phyloP scores from a whole-genome alignment of 2,329 filamentous ascomycete species.

The Zymoseptoria crescenta region DNA sequence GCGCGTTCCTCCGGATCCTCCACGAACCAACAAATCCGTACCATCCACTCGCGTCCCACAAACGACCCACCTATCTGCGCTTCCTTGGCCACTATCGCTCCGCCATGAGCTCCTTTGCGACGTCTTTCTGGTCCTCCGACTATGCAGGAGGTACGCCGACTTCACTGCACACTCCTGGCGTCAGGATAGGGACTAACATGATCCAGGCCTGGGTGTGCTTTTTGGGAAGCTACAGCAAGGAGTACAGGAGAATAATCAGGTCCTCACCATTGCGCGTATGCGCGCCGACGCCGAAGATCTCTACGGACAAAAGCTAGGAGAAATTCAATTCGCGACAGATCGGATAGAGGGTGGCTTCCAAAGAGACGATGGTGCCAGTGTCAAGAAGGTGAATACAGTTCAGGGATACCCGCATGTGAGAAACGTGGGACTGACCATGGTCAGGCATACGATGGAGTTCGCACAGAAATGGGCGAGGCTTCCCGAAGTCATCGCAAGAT shows the following conservation, averaged over 20 bases:
- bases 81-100: neutral
- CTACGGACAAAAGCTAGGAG: conserved; percentile 71
- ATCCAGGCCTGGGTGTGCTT: conserved; percentile 69
- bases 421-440: conserved; percentile 6
- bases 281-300: conserved; percentile 90
- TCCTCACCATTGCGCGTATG: conserved; percentile 84
- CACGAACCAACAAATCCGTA: neutral
- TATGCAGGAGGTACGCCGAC: conserved; percentile 72
- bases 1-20: neutral
- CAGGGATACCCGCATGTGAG: neutral
- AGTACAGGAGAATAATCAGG: conserved; percentile 87
- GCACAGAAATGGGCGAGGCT: conserved; percentile 85
- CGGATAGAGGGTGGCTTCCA: conserved; percentile 75
- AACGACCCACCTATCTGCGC: neutral
- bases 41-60: neutral
- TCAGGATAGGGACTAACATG: conserved; percentile 4
- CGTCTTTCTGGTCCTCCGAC: conserved; percentile 96
- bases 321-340: conserved; percentile 76
- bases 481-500: conserved; percentile 90
- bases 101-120: conserved; percentile 77
- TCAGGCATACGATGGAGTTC: conserved; percentile 89
- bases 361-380: conserved; percentile 89
- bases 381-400: conserved; percentile 64
- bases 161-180: conserved; percentile 2
- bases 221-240: conserved; percentile 97